These are phyloP conservation scores for Colletotrichum shisoi DNA, from an alignment of 2,329 filamentous ascomycete genomes.

Conservation along the genomic window DNA sequence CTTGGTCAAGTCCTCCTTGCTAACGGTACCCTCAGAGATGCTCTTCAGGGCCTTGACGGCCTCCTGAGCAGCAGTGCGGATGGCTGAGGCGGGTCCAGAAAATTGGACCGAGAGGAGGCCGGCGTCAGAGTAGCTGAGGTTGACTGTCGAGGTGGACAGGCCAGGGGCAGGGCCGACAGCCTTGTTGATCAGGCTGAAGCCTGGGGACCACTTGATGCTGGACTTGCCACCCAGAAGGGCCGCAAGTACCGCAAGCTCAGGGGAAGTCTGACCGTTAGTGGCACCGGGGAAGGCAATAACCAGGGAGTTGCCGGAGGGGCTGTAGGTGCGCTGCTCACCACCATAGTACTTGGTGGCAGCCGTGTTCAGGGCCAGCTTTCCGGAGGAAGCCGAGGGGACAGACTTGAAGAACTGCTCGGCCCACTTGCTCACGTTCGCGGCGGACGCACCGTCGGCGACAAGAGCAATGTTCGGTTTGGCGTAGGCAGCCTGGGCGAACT, in stretches of 20 bases:
- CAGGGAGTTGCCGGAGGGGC: conserved; percentile 78
- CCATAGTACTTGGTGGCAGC: conserved; percentile 86
- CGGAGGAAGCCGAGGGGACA: conserved; percentile 63
- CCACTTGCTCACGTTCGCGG: conserved; percentile 84
- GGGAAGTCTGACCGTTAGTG: conserved; percentile 82
- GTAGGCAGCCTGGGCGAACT: conserved; percentile 81
- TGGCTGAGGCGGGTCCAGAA: conserved; percentile 74
- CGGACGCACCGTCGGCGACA: conserved; percentile 85
- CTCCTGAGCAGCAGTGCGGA: conserved; percentile 77
- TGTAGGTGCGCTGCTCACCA: conserved; percentile 89
- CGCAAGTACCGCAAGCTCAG: conserved; percentile 85
- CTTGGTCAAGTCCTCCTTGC: conserved; percentile 88
- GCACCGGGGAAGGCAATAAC: conserved; percentile 94
- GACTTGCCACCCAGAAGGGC: conserved; percentile 90
- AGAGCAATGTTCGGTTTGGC: conserved; percentile 90
- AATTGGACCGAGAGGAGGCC: conserved; percentile 88
- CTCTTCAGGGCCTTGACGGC: conserved; percentile 83
- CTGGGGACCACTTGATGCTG: conserved; percentile 92
- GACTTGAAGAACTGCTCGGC: conserved; percentile 89
- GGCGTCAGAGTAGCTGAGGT: conserved; percentile 90
- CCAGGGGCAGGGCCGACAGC: conserved; percentile 71
- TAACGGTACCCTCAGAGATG: conserved; percentile 76
- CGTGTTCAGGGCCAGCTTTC: conserved; percentile 64
- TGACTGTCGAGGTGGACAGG: conserved; percentile 75
- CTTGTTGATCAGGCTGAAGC: conserved; percentile 90